Evolutionary conservation across 2,329 filamentous ascomycete species (phyloP), one percentile per base, ranked within the genome.

Genomic region (Penicillium thymicola): DNA sequence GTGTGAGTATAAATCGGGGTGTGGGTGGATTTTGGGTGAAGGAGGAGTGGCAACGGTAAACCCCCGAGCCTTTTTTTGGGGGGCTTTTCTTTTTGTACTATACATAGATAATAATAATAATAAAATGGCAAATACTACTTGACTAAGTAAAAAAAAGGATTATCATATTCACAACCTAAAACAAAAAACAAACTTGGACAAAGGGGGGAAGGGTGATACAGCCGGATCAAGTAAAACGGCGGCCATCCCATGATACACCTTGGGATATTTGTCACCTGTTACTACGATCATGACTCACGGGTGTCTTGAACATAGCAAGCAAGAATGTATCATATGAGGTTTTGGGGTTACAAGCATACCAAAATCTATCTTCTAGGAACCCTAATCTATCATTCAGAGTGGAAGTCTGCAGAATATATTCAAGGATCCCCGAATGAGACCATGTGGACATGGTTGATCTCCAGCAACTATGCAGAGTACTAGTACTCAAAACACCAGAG

Each of bases 161-260:
- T 44, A 49, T 47, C n/a, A 48, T 32, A 44, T 44, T 51, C 48
- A 34, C 2, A 38, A 38, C 14, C 21, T 3, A 51, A 50, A 51
- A 41, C 21, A 43, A 60, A 58, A 51, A 45, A 60, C 37, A 62
- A 54, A 60, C 57, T 57, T 40, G 50, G 58, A 66, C 53, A 58
- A 59, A 60, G 59, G 59, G 59, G 57, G 59, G 58, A 64, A 64
- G 64, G 61, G 62, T 65, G 62, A 65, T 65, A 66, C 64, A 65
- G 59, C 60, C 66, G 58, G 62, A 65, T 62, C 54, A 51, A 62
- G 63, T 60, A 60, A 60, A 55, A 64, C 56, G 48, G 51, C 54
- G 48, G 51, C 56, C 34, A 64, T 65, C 64, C 64, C 64, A 66
- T 66, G 64, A 65, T 66, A 55, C 62, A 48, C 38, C 44, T 52